Percentiles rank a stretch among this genome's conserved stretches.
Evolutionary conservation across 257 asterid species (phyloP).

Genomic region (Capsicum baccatum): DNA sequence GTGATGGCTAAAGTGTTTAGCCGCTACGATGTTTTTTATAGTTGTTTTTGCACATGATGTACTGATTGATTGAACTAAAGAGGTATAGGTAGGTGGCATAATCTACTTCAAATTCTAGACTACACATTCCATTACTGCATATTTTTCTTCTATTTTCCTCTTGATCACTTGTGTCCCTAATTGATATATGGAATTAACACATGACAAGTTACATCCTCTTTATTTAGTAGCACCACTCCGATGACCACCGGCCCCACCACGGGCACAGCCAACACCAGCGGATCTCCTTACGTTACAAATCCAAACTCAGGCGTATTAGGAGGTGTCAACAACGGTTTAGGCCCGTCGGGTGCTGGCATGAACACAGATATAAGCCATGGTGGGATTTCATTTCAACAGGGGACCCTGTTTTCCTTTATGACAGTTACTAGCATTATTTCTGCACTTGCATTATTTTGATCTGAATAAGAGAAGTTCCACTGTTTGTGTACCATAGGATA

Average conservation of each 20-base stretch:
- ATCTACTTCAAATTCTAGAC: not conserved
- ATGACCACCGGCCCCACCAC: conserved; percentile 35
- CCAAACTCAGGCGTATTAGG: conserved; percentile 58
- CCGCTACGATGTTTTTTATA: no score
- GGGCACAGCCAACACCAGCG: conserved; percentile 34
- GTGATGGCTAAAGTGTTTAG: no score
- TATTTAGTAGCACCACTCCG: not conserved
- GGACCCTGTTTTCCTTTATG: conserved; percentile 27
- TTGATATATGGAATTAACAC: not conserved
- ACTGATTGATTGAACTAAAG: not conserved
- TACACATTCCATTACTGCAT: not conserved
- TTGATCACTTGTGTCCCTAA: not conserved
- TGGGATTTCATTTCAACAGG: conserved; percentile 34
- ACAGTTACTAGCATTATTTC: conserved; percentile 33
- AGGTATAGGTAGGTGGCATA: not conserved
- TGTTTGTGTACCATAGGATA: conserved; percentile 13
- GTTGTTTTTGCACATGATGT: not conserved
- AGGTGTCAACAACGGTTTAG: conserved; percentile 58
- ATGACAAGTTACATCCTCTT: not conserved
- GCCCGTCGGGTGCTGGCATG: conserved; percentile 58
- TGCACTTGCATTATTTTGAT: conserved; percentile 44
- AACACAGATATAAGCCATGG: conserved; percentile 51
- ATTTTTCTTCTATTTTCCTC: not conserved
- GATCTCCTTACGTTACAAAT: conserved; percentile 53
- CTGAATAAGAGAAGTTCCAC: not conserved